phyloP scores from a whole-genome alignment of 2,329 filamentous ascomycete genomes.

The Tricladium varicosporioides region DNA sequence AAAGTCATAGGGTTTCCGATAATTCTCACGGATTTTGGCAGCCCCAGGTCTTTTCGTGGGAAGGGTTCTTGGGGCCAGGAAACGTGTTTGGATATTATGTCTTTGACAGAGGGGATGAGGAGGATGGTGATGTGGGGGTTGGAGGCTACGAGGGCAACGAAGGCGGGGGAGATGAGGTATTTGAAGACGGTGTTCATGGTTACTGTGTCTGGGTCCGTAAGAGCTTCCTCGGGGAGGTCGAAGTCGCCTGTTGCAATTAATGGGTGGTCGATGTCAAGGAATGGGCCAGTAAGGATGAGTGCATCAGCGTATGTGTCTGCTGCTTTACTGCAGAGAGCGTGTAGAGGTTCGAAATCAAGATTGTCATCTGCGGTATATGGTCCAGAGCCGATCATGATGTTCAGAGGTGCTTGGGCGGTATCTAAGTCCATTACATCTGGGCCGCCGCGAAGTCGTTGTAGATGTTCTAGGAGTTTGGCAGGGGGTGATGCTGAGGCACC shows the following conservation, averaged over 20 bases:
- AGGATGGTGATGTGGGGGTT: conserved; percentile 81
- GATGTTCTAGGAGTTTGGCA: conserved; percentile 63
- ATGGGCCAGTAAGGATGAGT: conserved; percentile 79
- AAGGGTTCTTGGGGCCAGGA: conserved; percentile 82
- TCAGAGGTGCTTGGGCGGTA: conserved; percentile 63
- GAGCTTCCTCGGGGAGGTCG: conserved; percentile 66
- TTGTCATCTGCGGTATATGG: conserved; percentile 93
- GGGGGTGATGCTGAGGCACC: conserved; percentile 70
- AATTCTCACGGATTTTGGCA: conserved; percentile 73
- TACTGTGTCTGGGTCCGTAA: conserved; percentile 71
- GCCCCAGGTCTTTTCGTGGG: conserved; percentile 66
- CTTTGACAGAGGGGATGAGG: conserved; percentile 78
- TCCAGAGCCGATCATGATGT: conserved; percentile 74
- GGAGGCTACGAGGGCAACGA: conserved; percentile 66
- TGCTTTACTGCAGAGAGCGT: conserved; percentile 76
- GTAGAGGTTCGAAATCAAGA: conserved; percentile 83
- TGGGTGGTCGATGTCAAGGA: conserved; percentile 89
- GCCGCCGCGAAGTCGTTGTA: conserved; percentile 64
- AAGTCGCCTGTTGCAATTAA: conserved; percentile 79
- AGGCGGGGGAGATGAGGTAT: conserved; percentile 69
- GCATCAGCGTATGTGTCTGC: conserved; percentile 73
- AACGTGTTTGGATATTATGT: conserved; percentile 78
- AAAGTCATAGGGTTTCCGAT: conserved; percentile 90
- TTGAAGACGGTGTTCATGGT: conserved; percentile 84
- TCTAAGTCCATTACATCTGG: conserved; percentile 62